Evolutionary conservation across 2,329 filamentous ascomycete species (phyloP).

Genomic region (Arthrobotrys entomopaga): DNA sequence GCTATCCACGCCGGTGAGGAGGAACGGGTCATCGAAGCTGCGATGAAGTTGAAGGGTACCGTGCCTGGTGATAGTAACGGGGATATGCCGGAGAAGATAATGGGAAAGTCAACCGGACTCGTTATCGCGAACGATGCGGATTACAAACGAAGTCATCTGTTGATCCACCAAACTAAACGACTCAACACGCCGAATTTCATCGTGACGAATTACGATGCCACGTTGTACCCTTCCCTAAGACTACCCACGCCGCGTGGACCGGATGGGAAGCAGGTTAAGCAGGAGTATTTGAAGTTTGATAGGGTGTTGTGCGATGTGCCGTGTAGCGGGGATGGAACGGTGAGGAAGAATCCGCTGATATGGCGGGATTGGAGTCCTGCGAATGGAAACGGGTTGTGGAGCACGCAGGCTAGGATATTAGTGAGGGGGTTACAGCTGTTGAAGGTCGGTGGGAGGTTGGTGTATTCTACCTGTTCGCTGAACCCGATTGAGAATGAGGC

Average conservation of each 20-base stretch:
- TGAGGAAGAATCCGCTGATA: conserved; percentile 89
- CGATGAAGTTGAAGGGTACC: conserved; percentile 58
- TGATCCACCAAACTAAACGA: conserved; percentile 97
- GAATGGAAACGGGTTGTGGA: conserved; percentile 85
- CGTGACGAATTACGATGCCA: conserved; percentile 97
- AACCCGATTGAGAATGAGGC: conserved; percentile 98
- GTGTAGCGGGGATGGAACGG: conserved; percentile 93
- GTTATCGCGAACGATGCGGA: conserved; percentile 96
- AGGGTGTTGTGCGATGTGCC: conserved; percentile 95
- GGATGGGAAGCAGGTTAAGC: conserved; percentile 65
- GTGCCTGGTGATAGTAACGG: conserved; percentile 57
- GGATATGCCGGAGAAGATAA: conserved; percentile 62
- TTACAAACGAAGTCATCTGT: conserved; percentile 95
- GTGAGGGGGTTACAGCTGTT: conserved; percentile 94
- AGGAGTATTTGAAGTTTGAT: conserved; percentile 92
- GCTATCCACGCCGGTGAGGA: conserved; percentile 94
- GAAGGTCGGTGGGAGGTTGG: conserved; percentile 90
- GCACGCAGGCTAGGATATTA: conserved; percentile 87
- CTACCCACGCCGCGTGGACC: conserved; percentile 71
- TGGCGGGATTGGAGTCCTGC: conserved; percentile 95
- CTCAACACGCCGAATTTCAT: conserved; percentile 95
- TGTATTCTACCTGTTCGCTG: conserved; percentile 99
- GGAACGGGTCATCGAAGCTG: conserved; percentile 71
- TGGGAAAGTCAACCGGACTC: conserved; percentile 85
- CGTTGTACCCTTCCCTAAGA: conserved; percentile 90